Base-by-base conservation (phyloP, 2,329 filamentous ascomycete genomes). In the Colletotrichum incanum region DNA sequence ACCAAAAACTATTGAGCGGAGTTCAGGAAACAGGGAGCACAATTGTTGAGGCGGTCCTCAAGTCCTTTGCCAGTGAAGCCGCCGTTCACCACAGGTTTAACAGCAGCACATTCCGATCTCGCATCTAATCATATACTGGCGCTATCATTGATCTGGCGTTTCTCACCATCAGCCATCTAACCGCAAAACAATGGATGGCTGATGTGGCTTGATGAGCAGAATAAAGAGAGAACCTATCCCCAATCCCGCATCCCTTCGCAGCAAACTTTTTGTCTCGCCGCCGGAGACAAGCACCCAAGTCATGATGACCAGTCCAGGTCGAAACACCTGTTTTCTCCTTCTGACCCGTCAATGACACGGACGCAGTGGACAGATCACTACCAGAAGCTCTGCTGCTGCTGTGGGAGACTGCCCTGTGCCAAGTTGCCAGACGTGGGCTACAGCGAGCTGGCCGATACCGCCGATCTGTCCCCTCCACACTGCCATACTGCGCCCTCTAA, bases 1-100 rank as follows among this genome's bases (percentile, higher is more conserved):
- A 68, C 65, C 65, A 70, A 65, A 71, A 70, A 37, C 26, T 60
- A 52, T 47, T 39, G 39, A 61, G 69, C 58, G 69, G 69, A 69
- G 65, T 50, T 49, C 26, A 20, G 45, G 34, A 69, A 69, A 72
- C 50, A 70, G 47, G 45, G 54, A 65, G 65, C 39, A 54, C 47
- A 71, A 64, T 70, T 72, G 65, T 72, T 72, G 70, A 72, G 70
- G 39, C 34, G 23, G 28, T 6, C n/a, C 18, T 41, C 49, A 18
- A 28, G 49, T 39, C 20, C 49, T 23, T 34, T 43, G 54, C 54
- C 43, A 43, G 55, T 54, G 59, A 23, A 49, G 18, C 23, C 41
- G 34, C 26, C 23, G 52, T 59, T 59, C n/a, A 39, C 34, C 5
- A 26, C n/a, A 49, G 34, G n/a, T 26, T 60, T 16, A 45, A 49